Evolutionary conservation across 768 basidiomycete species (phyloP).

Genomic region (Solioccasus polychromus): DNA sequence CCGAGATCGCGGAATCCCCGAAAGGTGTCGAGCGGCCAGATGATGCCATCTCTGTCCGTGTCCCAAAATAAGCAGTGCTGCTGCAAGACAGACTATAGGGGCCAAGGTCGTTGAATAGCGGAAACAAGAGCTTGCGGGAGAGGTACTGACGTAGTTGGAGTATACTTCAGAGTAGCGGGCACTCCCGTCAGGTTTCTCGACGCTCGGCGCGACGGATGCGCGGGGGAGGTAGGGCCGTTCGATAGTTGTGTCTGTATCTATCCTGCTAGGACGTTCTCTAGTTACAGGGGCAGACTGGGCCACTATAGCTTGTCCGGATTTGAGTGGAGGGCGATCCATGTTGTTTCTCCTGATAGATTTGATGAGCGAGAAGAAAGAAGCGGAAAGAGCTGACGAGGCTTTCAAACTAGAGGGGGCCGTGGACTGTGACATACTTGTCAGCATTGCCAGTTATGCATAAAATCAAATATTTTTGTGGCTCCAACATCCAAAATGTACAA

Average conservation of each 20-base stretch:
- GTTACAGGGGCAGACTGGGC: constrained; percentile 24
- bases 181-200: constrained; percentile 22
- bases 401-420: constrained; percentile 8
- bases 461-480: constrained; percentile 1
- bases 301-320: constrained; percentile 14
- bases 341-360: constrained; percentile 17
- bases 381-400: constrained; percentile 10
- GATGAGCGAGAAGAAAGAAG: constrained; percentile 21
- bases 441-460: constrained; percentile 7
- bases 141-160: constrained; percentile 17
- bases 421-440: constrained; percentile 17
- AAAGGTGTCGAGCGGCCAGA: constrained; percentile 45
- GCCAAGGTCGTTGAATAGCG: not conserved
- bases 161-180: constrained; percentile 17
- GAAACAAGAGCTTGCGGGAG: not conserved
- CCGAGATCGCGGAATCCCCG: constrained; percentile 40
- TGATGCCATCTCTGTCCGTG: constrained; percentile 38
- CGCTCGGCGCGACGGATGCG: constrained; percentile 27
- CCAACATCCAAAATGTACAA: constrained; percentile 16
- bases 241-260: constrained; percentile 26
- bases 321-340: constrained; percentile 19
- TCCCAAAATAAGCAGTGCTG: constrained; percentile 44
- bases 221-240: constrained; percentile 28
- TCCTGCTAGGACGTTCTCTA: constrained; percentile 13
- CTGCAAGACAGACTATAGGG: constrained; percentile 36